phyloP scores from a whole-genome alignment of 305 asterid species.

The Nicotiana rustica region DNA sequence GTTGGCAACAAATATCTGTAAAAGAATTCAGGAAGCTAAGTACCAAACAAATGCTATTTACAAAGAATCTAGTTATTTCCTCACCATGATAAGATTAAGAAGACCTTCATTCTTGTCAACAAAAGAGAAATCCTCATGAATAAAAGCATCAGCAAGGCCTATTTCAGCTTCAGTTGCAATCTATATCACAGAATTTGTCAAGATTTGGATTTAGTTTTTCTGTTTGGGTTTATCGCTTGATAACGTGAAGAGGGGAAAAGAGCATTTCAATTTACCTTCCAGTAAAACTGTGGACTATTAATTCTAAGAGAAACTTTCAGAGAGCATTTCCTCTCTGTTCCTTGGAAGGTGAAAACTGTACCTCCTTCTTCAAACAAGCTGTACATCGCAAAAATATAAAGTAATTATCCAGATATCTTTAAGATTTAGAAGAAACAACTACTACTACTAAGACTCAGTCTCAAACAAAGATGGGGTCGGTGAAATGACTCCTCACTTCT shows the following conservation, averaged over 20 bases:
- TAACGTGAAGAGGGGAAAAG: not conserved
- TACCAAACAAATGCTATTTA: not conserved
- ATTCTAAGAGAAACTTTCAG: constrained; percentile 69
- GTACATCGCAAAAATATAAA: not conserved
- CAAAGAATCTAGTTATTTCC: constrained; percentile 26
- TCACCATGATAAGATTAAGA: constrained; percentile 77
- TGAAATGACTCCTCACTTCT: too few species aligned
- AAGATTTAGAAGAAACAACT: not conserved
- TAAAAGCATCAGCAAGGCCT: constrained; percentile 90
- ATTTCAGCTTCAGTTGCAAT: constrained; percentile 72
- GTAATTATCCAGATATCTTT: not conserved
- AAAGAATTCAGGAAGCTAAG: constrained; percentile 25
- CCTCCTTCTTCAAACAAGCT: constrained; percentile 84
- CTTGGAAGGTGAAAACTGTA: constrained; percentile 76
- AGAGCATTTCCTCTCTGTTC: constrained; percentile 48
- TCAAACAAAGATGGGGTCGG: too few species aligned
- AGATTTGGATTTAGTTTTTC: not conserved
- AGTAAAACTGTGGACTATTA: constrained; percentile 75
- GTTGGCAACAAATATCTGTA: constrained; percentile 74
- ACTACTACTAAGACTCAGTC: too few species aligned
- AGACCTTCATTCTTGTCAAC: constrained; percentile 73
- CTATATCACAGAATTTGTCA: not conserved
- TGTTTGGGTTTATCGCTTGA: not conserved
- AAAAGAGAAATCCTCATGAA: constrained; percentile 77
- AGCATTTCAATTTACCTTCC: constrained; percentile 61